Conservation (phyloP, 2,329 filamentous ascomycete species). For the Aspergillus brasiliensis region DNA sequence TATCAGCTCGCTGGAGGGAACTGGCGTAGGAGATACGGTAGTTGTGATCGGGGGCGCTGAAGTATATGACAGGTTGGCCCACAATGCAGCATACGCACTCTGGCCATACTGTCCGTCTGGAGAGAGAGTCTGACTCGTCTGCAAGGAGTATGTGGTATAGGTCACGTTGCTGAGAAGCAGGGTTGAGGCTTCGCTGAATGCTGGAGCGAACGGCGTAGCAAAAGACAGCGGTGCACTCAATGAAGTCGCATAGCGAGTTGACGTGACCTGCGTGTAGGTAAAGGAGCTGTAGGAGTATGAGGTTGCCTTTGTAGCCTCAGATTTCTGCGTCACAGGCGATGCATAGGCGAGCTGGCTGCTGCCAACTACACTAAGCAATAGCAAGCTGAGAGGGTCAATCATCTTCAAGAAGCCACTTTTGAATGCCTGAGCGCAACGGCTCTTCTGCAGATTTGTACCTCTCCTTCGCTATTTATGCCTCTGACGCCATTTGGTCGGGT, state of each 20-base stretch:
- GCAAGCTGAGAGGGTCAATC: background rate
- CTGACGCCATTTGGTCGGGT: background rate
- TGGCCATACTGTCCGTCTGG: constrained; percentile 35
- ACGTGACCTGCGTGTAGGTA: constrained; percentile 8
- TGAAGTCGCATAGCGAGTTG: constrained; percentile 7
- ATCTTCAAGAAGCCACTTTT: background rate
- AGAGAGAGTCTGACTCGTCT: background rate
- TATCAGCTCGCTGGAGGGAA: constrained; percentile 58
- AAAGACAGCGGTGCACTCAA: constrained; percentile 4
- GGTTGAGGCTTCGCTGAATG: constrained; percentile 3
- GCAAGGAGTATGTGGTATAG: constrained; percentile 8
- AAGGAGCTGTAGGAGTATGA: constrained; percentile 5
- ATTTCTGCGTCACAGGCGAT: background rate
- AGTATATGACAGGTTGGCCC: constrained; percentile 39
- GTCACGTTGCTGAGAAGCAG: background rate
- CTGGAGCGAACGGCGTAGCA: background rate
- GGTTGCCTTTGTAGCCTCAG: background rate
- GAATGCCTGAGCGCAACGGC: background rate
- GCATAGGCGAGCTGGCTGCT: background rate
- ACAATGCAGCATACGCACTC: constrained; percentile 40
- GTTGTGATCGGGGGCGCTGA: constrained; percentile 49
- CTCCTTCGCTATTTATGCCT: background rate
- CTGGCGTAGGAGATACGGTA: constrained; percentile 57
- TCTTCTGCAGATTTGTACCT: rapidly evolving
- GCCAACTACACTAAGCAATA: background rate